Percentiles rank a stretch among this genome's conserved stretches.
Conservation (phyloP, 495 filamentous ascomycete species). For the Talaromyces proteolyticus region DNA sequence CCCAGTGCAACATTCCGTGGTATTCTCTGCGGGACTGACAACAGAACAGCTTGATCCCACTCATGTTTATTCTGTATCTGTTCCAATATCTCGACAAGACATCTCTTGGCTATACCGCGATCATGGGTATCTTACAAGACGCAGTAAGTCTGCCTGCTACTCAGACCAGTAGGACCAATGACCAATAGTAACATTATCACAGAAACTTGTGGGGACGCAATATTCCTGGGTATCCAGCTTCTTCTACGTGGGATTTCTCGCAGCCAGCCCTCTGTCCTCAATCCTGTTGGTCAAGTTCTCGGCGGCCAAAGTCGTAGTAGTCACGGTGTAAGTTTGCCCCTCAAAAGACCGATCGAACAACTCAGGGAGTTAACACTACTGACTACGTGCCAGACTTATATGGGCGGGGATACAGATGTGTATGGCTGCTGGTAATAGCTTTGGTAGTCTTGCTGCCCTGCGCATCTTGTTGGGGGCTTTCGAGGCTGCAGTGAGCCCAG, state of each 20-base stretch:
- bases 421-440: constrained; percentile 41
- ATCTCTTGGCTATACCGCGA: neutral
- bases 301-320: constrained; percentile 38
- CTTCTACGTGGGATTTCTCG: constrained; percentile 34
- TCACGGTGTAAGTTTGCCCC: neutral
- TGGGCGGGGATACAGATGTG: neutral
- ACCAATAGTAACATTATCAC: constrained; percentile 42
- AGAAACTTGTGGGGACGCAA: constrained; percentile 40
- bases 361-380: neutral
- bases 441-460: constrained; percentile 39
- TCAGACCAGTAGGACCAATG: constrained; percentile 52
- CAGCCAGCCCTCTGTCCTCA: constrained; percentile 9
- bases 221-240: constrained; percentile 47
- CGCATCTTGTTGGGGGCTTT: constrained; percentile 26
- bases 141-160: constrained; percentile 24
- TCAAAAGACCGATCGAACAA: neutral
- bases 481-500: constrained; percentile 12
- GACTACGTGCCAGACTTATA: neutral
- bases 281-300: neutral
- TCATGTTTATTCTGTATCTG: neutral
- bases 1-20: neutral
- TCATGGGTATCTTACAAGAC: constrained; percentile 2
- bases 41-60: neutral
- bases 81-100: constrained; percentile 6
- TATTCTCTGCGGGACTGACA: neutral